Conservation (phyloP, 805 yeast species). For the Tanozyma kutaoensis region DNA sequence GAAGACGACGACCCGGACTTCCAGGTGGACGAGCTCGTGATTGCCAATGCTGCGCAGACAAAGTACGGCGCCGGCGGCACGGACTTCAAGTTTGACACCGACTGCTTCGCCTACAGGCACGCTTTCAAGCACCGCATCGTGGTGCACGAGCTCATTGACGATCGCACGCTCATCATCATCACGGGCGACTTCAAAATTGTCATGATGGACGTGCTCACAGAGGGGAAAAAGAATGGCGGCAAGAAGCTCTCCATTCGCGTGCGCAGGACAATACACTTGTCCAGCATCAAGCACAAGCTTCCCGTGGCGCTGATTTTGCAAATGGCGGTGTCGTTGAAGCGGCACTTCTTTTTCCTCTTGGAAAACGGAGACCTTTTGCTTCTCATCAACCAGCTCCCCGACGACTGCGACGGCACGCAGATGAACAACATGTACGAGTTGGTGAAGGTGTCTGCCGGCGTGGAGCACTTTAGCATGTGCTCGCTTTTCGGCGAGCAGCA, state of each 20-base stretch:
- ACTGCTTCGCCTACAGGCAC: conserved; percentile 25
- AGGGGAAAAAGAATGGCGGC: conserved; percentile 2
- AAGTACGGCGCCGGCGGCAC: conserved; percentile 20
- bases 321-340: conserved; percentile 12
- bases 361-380: conserved; percentile 25
- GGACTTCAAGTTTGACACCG: conserved; percentile 20
- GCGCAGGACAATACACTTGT: conserved; percentile 18
- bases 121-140: conserved; percentile 14
- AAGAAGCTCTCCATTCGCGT: conserved; percentile 15
- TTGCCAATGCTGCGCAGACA: conserved; percentile 16
- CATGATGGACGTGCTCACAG: conserved; percentile 8
- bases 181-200: conserved; percentile 16
- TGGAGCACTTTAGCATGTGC: conserved; percentile 25
- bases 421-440: conserved; percentile 20
- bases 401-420: no score
- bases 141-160: conserved; percentile 6
- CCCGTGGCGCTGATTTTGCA: conserved; percentile 10
- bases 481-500: no score
- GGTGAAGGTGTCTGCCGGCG: conserved; percentile 13
- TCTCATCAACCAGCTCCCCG: conserved; percentile 15
- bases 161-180: conserved; percentile 9
- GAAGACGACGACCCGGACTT: conserved; percentile 3
- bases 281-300: conserved; percentile 15
- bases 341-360: conserved; percentile 22
- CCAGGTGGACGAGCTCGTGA: conserved; percentile 21